Evolutionary conservation across 1,284 basidiomycete genomes (phyloP).

Genomic region (Dichomitus squalens): DNA sequence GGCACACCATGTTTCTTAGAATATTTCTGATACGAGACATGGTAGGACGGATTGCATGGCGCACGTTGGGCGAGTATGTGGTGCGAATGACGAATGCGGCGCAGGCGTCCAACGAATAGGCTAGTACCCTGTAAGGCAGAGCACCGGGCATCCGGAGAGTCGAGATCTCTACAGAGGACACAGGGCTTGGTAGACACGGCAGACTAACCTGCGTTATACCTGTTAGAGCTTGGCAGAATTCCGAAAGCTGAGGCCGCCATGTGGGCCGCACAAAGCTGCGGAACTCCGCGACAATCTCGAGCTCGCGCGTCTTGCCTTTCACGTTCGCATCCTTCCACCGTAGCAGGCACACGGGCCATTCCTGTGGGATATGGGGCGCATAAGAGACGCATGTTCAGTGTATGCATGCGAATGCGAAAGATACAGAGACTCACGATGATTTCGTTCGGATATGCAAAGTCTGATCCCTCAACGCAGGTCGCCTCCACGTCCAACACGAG

Average conservation of each 20-base stretch:
- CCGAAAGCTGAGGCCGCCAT: slow-evolving; percentile 80
- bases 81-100: background rate
- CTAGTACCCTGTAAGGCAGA: too few relatives aligned
- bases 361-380: slow-evolving; percentile 45
- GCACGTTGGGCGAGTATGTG: background rate
- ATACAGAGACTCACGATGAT: slow-evolving; percentile 71
- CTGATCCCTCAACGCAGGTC: slow-evolving; percentile 69
- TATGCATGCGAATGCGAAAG: background rate
- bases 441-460: slow-evolving; percentile 66
- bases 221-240: slow-evolving; percentile 87
- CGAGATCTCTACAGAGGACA: background rate
- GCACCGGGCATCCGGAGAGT: too few relatives aligned
- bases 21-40: background rate
- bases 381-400: background rate
- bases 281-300: slow-evolving; percentile 80
- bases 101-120: too few relatives aligned
- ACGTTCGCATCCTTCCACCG: slow-evolving; percentile 73
- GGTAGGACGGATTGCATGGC: background rate
- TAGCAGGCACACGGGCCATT: slow-evolving; percentile 87
- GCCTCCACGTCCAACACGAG: slow-evolving; percentile 89
- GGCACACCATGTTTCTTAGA: too few relatives aligned
- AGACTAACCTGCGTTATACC: slow-evolving; percentile 84
- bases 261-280: slow-evolving; percentile 87
- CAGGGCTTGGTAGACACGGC: background rate
- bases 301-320: slow-evolving; percentile 52